Evolutionary conservation across 768 basidiomycete genomes (phyloP), one percentile per base, ranked within the genome.

Genomic region (Leccinellum rugosiceps): DNA sequence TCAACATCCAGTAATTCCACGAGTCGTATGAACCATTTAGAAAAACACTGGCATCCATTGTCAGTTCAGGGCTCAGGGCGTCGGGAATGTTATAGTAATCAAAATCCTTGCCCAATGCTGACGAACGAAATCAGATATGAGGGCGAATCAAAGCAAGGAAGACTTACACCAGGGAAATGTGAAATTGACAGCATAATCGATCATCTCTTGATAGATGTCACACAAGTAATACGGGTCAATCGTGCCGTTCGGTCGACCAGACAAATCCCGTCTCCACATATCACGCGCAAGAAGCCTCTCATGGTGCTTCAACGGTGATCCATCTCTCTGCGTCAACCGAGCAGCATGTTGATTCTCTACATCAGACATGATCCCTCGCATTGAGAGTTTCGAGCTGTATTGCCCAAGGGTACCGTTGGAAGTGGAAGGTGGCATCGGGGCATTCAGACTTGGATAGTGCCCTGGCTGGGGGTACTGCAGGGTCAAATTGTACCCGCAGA

Each of bases 101-200:
- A 49, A 79, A 80, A 11, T 63, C 59, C 25, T 70, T 64, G 8
- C 68, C 72, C 11, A 63, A 58, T 5, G 60, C 60, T 62, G 9
- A 31, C 17, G 21, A 13, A 32, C 9, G n/a, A 19, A 26, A 26
- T 15, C 5, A 6, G 3, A 6, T 11, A 31, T 46, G n/a, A 50
- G 32, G 15, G 3, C 6, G 15, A 28, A 3, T 11, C 17, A 8
- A 15, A n/a, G 2, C 11, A 25, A 31, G 6, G 21, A 26, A 49
- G 30, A 58, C 78, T 26, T 68, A 82, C 75, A 65, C 80, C 80
- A 81, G 1, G 88, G 88, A 65, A 77, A 83, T 0, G 87, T 87
- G 67, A 79, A 88, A 65, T 89, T 90, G 57, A 83, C 49, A 6
- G 87, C 85, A 65, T 89, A 89, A 65, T 88, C 87, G 28, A 87